phyloP scores from a whole-genome alignment of 2,329 filamentous ascomycete species.

The Fusarium humuli region DNA sequence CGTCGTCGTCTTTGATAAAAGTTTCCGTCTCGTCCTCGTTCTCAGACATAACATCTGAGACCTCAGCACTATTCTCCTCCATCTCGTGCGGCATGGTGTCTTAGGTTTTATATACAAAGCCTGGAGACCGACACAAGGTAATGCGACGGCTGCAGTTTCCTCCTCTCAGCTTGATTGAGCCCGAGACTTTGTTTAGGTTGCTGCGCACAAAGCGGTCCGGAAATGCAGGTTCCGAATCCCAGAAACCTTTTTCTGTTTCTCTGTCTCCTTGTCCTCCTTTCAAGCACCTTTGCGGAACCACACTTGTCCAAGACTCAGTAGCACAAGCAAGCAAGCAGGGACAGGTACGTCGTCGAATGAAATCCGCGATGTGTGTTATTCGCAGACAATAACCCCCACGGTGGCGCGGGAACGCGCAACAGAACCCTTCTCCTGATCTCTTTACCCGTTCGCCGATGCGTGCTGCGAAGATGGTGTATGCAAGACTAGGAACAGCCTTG shows the following conservation, averaged over 20 bases:
- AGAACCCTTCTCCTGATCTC: slow-evolving; percentile 30
- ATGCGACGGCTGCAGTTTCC: slow-evolving; percentile 37
- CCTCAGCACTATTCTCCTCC: slow-evolving; percentile 64
- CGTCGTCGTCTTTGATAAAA: slow-evolving; percentile 56
- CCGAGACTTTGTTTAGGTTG: slow-evolving; percentile 31
- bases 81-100: slow-evolving; percentile 67
- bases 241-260: slow-evolving; percentile 38
- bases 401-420: slow-evolving; percentile 39
- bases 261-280: slow-evolving; percentile 42
- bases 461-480: slow-evolving; percentile 33
- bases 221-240: slow-evolving; percentile 49
- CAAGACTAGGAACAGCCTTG: slow-evolving; percentile 23
- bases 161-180: slow-evolving; percentile 40
- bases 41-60: slow-evolving; percentile 70
- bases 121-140: slow-evolving; percentile 31
- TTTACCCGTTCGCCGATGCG: slow-evolving; percentile 27
- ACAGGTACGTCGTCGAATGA: slow-evolving; percentile 41
- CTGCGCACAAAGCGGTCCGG: slow-evolving; percentile 48
- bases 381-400: slow-evolving; percentile 38
- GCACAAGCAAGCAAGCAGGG: slow-evolving; percentile 48
- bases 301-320: slow-evolving; percentile 50
- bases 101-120: slow-evolving; percentile 61
- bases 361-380: slow-evolving; percentile 29
- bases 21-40: slow-evolving; percentile 67
- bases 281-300: slow-evolving; percentile 50